Conservation (phyloP, 2,329 filamentous ascomycete genomes). For the Ophiostoma perfectum region DNA sequence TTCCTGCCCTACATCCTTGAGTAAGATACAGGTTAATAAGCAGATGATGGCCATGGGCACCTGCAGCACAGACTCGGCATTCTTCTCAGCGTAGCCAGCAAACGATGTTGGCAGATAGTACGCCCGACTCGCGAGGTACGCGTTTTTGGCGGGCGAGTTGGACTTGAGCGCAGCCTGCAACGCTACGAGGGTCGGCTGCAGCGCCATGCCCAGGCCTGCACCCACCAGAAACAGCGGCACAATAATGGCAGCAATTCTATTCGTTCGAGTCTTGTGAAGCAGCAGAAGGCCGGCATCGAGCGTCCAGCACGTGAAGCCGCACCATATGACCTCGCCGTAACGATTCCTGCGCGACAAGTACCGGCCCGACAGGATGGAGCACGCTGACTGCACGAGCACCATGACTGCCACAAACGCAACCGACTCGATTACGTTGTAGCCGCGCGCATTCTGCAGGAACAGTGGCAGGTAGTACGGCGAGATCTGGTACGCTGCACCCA, state of each 20-base stretch:
- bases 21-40: slow-evolving; percentile 45
- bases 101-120: slow-evolving; percentile 31
- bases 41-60: slow-evolving; percentile 49
- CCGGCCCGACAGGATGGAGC: slow-evolving; percentile 33
- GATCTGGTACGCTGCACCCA: slow-evolving; percentile 25
- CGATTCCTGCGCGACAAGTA: slow-evolving; percentile 31
- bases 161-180: slow-evolving; percentile 31
- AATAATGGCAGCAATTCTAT: slow-evolving; percentile 30
- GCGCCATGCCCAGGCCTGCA: slow-evolving; percentile 33
- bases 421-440: slow-evolving; percentile 30
- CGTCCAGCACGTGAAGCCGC: slow-evolving; percentile 36
- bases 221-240: slow-evolving; percentile 35
- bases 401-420: slow-evolving; percentile 32
- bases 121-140: slow-evolving; percentile 30
- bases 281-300: slow-evolving; percentile 34
- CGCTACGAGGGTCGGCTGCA: slow-evolving; percentile 38
- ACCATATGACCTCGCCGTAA: slow-evolving; percentile 32
- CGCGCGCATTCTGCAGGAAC: slow-evolving; percentile 34
- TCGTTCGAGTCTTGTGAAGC: slow-evolving; percentile 28
- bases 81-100: slow-evolving; percentile 12
- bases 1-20: slow-evolving; percentile 47
- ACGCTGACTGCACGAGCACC: slow-evolving; percentile 30
- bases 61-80: slow-evolving; percentile 51
- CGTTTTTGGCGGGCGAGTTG: slow-evolving; percentile 22
- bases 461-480: slow-evolving; percentile 28